Base-by-base conservation (phyloP, 805 yeast species). In the Hyphopichia homilentoma region DNA sequence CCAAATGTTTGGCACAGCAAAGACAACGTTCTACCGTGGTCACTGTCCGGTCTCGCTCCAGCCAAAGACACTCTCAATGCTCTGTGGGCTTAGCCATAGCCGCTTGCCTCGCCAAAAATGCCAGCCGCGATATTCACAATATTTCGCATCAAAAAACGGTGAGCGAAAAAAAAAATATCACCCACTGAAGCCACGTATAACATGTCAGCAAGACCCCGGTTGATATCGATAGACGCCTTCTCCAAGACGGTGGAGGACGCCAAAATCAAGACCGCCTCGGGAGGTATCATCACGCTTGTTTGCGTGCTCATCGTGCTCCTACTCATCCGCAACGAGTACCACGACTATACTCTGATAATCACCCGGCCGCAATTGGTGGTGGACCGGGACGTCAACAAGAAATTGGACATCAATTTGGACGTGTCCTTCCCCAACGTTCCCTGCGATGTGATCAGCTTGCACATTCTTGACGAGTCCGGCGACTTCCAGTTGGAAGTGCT, bases 231-330 rank as follows among this genome's bases (percentile, higher is more conserved):
- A 38, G 97, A 89, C 59, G 95, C 90, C n/a, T 89, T 90, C 54
- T 75, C 95, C 18, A 90, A 89, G 60, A 85, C 97, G 4, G 89
- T 86, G 21, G 97, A 90, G 51, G 98, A 93, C 56, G 94, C 95
- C 6, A 75, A 85, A 31, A 77, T 93, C 39, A 79, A 84, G 41
- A 93, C 98, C 4, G 73, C 90, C 4, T 72, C 90, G 6, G 98
- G 98, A 33, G 98, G 96, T 2, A 48, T 87, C 17, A 84, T 93
- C 49, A 87, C 97, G 3, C 48, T 93, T 25, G 61, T 76, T 3
- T 83, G 96, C 49, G 48, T 77, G 3, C 31, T 77, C 5, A 66
- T 84, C 3, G 79, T 86, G 12, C 35, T 81, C 15, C 45, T 82
- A 32, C 67, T 93, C 39, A 61, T 88, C 30, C 37, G 79, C 19